Evolutionary conservation across 1,284 basidiomycete species (phyloP), one percentile per base, ranked within the genome.

Genomic region (Tilletia setariae): DNA sequence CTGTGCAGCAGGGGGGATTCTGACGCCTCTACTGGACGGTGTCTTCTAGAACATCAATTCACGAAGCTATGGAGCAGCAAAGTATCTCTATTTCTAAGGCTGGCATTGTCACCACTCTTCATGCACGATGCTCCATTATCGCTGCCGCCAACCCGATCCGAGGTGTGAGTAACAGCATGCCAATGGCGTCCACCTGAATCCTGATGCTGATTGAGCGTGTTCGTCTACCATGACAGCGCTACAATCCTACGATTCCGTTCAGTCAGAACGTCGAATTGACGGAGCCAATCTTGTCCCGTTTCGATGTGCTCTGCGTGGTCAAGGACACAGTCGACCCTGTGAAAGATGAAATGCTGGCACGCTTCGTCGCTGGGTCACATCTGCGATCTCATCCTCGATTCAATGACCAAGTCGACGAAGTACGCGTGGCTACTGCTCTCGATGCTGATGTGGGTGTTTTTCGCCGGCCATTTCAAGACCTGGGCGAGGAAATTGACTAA

Each of bases 61-160:
- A 98, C 86, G 95, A 99, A 84, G 96, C 96, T 1, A 99, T 99
- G 95, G 95, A 99, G 83, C 95, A 99, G 84, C 95, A 99, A 82
- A 91, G 91, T n/a, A 99, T 99, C 77, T 98, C 95, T 1, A 98
- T 99, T 75, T 94, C 94, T 49, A 99, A 99, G 82, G 96, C 95
- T 1, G 96, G 95, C 69, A 99, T 99, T 76, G 91, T 98, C 65
- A 98, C 96, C 11, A 92, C 92, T 13, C 87, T 99, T 25, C 94
- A 98, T 84, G 96, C 95, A 21, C 90, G 95, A 43, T 98, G 95
- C 83, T 94, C 95, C 4, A 94, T 99, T 82, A 88, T 98, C 69
- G 95, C 96, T 16, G 96, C 96, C 0, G 95, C 96, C 67, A 99
- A 99, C 85, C 95, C 95, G 19, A 91, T 97, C 76, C 89, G 95